Evolutionary conservation across 495 filamentous ascomycete genomes (phyloP).

Genomic region (Platismatia glauca): DNA sequence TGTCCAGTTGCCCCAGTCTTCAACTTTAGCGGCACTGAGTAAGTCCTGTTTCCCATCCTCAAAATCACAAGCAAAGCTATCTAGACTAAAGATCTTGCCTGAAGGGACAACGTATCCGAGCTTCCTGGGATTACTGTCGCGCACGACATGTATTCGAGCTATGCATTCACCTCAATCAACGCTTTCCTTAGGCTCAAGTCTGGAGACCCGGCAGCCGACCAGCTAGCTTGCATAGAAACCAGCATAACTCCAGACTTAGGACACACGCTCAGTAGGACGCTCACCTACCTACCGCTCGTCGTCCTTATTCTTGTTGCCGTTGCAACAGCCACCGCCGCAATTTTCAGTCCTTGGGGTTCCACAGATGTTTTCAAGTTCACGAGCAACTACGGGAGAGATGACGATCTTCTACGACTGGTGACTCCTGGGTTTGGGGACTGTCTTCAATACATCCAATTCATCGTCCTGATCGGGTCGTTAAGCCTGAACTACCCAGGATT

Average conservation of each 20-base stretch:
- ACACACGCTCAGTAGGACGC: slow-evolving; percentile 47
- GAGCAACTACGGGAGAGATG: slow-evolving; percentile 90
- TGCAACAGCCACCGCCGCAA: slow-evolving; percentile 71
- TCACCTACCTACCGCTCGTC: slow-evolving; percentile 72
- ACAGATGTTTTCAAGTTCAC: slow-evolving; percentile 85
- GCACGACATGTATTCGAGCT: slow-evolving; percentile 70
- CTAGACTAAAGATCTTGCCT: slow-evolving; percentile 1
- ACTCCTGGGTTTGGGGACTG: slow-evolving; percentile 97
- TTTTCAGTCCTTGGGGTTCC: slow-evolving; percentile 90
- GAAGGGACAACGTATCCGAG: slow-evolving; percentile 42
- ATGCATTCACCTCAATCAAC: slow-evolving; percentile 73
- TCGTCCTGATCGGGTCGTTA: slow-evolving; percentile 76
- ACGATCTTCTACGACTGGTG: slow-evolving; percentile 82
- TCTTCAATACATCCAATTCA: slow-evolving; percentile 92
- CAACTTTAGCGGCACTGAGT: slow-evolving; percentile 43
- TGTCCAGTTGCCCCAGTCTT: slow-evolving; percentile 77
- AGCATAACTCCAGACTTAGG: slow-evolving; percentile 76
- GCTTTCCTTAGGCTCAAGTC: slow-evolving; percentile 62
- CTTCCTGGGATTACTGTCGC: slow-evolving; percentile 65
- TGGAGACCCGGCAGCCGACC: slow-evolving; percentile 52
- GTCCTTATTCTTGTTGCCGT: slow-evolving; percentile 72
- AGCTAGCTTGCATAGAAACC: slow-evolving; percentile 70
- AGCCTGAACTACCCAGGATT: slow-evolving; percentile 87
- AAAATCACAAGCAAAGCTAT: not conserved
- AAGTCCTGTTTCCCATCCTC: slow-evolving; percentile 25